phyloP scores from a whole-genome alignment of 306 rosid genomes.

The Corylus americana region DNA sequence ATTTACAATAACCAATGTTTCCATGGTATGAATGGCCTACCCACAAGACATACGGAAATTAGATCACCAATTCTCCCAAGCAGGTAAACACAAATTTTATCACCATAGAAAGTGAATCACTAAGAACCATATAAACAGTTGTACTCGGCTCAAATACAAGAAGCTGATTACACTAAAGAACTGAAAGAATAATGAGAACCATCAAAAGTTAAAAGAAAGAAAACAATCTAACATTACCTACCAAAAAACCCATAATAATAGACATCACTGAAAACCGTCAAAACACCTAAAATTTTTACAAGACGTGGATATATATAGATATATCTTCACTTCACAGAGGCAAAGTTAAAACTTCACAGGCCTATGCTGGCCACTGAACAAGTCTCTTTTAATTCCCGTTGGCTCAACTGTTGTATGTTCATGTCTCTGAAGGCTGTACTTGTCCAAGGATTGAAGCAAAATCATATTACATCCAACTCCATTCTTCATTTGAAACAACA shows the following conservation, averaged over 20 bases:
- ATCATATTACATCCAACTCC: constrained; percentile 17
- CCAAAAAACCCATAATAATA: not conserved
- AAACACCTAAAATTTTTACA: constrained; percentile 17
- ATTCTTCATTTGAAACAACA: constrained; percentile 24
- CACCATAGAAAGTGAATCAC: not conserved
- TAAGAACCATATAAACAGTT: not conserved
- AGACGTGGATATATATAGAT: constrained; percentile 14
- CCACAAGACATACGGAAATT: not conserved
- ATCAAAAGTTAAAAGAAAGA: not conserved
- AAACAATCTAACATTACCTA: not conserved
- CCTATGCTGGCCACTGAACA: constrained; percentile 20
- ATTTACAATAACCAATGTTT: too few relatives aligned
- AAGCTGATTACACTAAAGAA: not conserved
- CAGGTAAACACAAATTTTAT: not conserved
- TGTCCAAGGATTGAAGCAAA: constrained; percentile 23
- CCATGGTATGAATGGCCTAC: not conserved
- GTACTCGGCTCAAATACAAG: not conserved
- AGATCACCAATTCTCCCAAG: not conserved
- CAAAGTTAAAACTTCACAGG: constrained; percentile 28
- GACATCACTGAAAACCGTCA: not conserved
- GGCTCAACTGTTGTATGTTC: constrained; percentile 29
- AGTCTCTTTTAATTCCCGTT: constrained; percentile 17
- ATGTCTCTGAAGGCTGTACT: constrained; percentile 22
- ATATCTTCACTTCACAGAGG: constrained; percentile 9
- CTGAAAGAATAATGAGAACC: not conserved